Conservation (phyloP, 2,329 filamentous ascomycete species). For the Curvularia sp. region DNA sequence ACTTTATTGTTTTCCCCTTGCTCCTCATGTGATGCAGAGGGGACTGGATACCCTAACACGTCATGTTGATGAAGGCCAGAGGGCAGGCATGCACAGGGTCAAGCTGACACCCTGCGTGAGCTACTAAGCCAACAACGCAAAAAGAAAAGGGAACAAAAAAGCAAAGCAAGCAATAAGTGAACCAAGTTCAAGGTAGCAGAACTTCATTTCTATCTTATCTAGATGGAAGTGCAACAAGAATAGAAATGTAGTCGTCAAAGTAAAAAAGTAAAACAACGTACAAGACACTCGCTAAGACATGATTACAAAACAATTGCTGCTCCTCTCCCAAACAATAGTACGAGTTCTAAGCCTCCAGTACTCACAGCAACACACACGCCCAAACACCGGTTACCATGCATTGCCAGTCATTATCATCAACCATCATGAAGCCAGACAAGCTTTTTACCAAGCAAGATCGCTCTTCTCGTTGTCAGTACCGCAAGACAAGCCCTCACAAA, state of each 20-base stretch:
- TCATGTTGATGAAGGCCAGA: background rate
- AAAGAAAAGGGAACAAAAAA: background rate
- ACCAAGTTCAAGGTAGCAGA: background rate
- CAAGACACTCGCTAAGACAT: constrained; percentile 12
- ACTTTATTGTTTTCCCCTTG: background rate
- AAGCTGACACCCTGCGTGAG: background rate
- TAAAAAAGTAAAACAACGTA: background rate
- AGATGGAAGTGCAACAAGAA: background rate
- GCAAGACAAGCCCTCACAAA: constrained; percentile 39
- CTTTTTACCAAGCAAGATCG: constrained; percentile 33
- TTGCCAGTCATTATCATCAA: constrained; percentile 15
- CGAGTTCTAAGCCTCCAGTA: constrained; percentile 27
- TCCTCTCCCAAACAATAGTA: constrained; percentile 4
- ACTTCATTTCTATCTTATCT: background rate
- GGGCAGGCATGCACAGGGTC: background rate
- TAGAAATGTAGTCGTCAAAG: background rate
- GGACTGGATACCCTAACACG: background rate
- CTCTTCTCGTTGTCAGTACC: constrained; percentile 38
- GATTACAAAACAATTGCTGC: constrained; percentile 12
- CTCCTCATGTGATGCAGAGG: background rate
- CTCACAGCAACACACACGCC: constrained; percentile 12
- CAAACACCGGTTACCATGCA: constrained; percentile 29
- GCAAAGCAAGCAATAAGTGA: background rate
- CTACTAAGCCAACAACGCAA: background rate
- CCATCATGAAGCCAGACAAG: background rate